These are phyloP conservation scores for Aspergillus viridinutans DNA, from an alignment of 2,329 filamentous ascomycete species.

Conservation along the genomic window DNA sequence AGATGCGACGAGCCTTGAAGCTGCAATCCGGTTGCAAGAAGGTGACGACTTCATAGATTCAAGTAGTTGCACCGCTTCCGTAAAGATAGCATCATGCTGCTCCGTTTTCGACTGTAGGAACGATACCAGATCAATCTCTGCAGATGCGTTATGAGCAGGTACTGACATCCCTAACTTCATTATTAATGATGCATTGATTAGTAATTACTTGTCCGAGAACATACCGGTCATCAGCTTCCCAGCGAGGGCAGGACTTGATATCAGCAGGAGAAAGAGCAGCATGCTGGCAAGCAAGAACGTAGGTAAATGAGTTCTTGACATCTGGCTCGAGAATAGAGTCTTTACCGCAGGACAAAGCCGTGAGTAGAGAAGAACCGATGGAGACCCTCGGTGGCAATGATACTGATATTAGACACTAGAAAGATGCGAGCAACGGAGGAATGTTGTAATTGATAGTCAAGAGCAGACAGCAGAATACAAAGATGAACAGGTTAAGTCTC, in stretches of 20 bases:
- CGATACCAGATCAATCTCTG: constrained; percentile 24
- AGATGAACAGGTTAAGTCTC: not conserved
- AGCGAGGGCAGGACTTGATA: not conserved
- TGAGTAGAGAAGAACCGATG: not conserved
- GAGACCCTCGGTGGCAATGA: not conserved
- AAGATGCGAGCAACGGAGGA: not conserved
- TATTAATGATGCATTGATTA: not conserved
- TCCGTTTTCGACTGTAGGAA: constrained; percentile 20
- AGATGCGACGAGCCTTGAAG: constrained; percentile 49
- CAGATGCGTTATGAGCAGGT: constrained; percentile 5
- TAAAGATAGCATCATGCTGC: constrained; percentile 35
- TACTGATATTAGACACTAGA: not conserved
- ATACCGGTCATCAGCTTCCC: constrained; percentile 2
- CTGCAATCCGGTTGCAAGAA: constrained; percentile 52
- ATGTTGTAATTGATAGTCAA: not conserved
- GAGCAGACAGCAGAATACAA: not conserved
- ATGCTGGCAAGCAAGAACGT: not conserved
- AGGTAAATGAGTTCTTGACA: not conserved
- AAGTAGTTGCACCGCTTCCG: constrained; percentile 42
- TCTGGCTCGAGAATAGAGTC: not conserved
- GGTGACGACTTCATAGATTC: constrained; percentile 43
- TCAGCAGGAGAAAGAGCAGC: constrained; percentile 1
- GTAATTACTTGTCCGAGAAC: not conserved
- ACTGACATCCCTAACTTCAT: constrained; percentile 2
- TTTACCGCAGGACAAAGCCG: not conserved